Evolutionary conservation across 306 rosid species (phyloP), one percentile per base, ranked within the genome.

Genomic region (Luffa acutangula): DNA sequence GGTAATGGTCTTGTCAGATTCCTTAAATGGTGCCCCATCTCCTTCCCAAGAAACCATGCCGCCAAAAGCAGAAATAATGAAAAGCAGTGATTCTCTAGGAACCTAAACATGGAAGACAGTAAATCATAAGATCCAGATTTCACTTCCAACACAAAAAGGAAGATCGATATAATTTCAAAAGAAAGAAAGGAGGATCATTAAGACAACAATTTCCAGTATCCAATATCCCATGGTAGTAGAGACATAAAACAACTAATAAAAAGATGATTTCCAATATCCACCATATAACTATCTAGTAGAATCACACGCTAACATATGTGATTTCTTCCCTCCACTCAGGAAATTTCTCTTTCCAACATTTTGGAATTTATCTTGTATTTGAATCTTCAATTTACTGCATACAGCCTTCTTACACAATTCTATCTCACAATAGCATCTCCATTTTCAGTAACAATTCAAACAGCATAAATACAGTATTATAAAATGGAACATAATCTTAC

Each of bases 21-120:
- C 97, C 48, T 81, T 83, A 79, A 87, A 95, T 60, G 99, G 99
- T 69, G 93, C 94, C 5, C 90, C 97, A 51, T 91, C 88, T 54
- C 99, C 97, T 77, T 93, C 96, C 99, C 99, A 93, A 51, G 97
- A 95, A 80, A 95, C 96, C 58, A 66, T 77, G 58, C 99, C 99
- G 21, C 97, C 99, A 88, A 95, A 95, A 64, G 97, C 92, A 84
- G 97, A 94, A 89, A 95, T 89, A 67, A 93, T 83, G 72, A 93
- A 90, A 78, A 91, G 94, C 83, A 95, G 85, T 1, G 97, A 90
- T 83, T 95, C 99, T 87, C 97, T 87, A 17, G 93, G 96, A 80
- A 87, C 96, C 99, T 95, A 88, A 69, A 81, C 20, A 76, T 17
- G 53, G 58, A 21, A 75, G 12, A 49, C 21, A 78, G 34, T 25